Conservation (phyloP, 1,139 yeast species). For the Geotrichum klebahnii region DNA sequence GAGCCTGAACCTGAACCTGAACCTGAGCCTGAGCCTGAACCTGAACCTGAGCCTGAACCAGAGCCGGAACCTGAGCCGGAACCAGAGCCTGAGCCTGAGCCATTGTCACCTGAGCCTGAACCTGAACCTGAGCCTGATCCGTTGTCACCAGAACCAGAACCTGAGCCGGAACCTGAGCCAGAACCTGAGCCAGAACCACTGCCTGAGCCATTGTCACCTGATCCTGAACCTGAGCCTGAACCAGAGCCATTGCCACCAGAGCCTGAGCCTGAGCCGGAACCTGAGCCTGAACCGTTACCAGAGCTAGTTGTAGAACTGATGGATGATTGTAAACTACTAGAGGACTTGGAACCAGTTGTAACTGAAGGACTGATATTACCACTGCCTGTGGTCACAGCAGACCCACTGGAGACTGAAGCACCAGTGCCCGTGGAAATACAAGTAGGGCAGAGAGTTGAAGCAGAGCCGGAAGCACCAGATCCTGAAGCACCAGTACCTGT, state of each 20-base stretch:
- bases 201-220: conserved; percentile 1
- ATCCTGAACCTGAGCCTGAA: conserved; percentile 2
- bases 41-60: not conserved
- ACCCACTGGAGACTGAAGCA: not conserved
- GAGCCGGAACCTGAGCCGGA: conserved; percentile 1
- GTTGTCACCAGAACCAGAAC: not conserved
- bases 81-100: not conserved
- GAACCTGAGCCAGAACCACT: not conserved
- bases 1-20: conserved; percentile 2
- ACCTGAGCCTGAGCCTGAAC: conserved; percentile 3
- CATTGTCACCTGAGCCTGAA: not conserved
- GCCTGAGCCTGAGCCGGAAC: conserved; percentile 2
- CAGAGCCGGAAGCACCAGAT: conserved; percentile 3
- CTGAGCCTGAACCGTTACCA: not conserved
- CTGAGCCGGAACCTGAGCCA: not conserved
- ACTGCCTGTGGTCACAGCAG: not conserved
- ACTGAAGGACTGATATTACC: not conserved
- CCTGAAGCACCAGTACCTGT: not conserved
- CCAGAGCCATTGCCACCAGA: not conserved
- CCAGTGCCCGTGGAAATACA: not conserved
- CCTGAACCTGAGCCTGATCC: conserved; percentile 1
- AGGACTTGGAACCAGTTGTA: no score
- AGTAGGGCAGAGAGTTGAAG: not conserved
- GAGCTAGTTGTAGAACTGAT: not conserved
- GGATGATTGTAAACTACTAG: no score